Evolutionary conservation across 225 moss, liverwort and hornwort genomes (phyloP).

Genomic region (Pseudoscleropodium purum): DNA sequence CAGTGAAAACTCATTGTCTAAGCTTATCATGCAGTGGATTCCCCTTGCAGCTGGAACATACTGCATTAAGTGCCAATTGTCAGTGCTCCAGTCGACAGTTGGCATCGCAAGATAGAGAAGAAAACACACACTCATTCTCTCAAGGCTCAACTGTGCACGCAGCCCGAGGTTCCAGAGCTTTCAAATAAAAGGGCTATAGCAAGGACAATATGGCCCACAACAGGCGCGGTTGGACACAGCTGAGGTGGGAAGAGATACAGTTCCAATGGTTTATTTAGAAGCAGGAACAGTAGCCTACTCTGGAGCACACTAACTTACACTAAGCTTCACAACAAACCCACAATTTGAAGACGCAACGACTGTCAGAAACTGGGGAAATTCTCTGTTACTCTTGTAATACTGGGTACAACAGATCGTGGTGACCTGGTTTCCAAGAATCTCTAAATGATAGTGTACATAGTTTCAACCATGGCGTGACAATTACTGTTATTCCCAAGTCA

Average conservation of each 20-base stretch:
- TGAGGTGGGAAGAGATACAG: not conserved
- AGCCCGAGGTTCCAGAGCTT: not conserved
- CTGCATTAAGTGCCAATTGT: constrained; percentile 9
- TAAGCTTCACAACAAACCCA: not conserved
- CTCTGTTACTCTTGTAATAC: not conserved
- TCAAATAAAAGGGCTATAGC: not conserved
- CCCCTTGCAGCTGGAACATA: constrained; percentile 11
- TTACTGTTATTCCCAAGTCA: not conserved
- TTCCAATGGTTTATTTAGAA: not conserved
- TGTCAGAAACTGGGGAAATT: not conserved
- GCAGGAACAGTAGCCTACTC: not conserved
- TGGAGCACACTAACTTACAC: not conserved
- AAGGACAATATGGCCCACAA: not conserved
- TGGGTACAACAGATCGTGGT: not conserved
- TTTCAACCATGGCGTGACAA: not conserved
- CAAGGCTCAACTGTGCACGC: not conserved
- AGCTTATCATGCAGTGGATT: not conserved
- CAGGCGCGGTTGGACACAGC: not conserved
- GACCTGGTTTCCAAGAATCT: not conserved
- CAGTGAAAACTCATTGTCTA: not conserved
- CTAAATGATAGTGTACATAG: constrained; percentile 11
- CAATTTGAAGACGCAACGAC: not conserved
- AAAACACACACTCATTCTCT: not conserved
- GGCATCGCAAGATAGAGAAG: not conserved
- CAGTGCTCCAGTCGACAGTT: constrained; percentile 4